Percentiles rank a stretch among this genome's conserved stretches.
These are phyloP conservation scores for Candida ulmi DNA, from an alignment of 805 yeast species.

Conservation along the genomic window DNA sequence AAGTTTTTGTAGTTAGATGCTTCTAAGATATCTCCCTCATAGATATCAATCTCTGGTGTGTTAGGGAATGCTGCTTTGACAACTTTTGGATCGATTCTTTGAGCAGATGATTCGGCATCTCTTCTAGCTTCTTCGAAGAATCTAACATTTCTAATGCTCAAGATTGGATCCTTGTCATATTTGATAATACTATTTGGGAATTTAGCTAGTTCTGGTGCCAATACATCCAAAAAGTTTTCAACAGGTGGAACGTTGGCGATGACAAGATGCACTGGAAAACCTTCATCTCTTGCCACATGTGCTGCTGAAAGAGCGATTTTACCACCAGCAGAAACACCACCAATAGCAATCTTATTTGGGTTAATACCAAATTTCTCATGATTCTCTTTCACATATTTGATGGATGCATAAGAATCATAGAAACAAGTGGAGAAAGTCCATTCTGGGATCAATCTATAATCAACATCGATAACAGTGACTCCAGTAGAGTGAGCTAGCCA, in stretches of 20 bases:
- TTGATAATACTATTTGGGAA: background rate
- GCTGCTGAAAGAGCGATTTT: background rate
- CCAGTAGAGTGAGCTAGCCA: constrained; percentile 16
- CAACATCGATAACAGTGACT: constrained; percentile 13
- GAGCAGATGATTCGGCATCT: background rate
- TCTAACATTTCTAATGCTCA: background rate
- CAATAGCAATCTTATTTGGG: background rate
- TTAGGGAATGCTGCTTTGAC: background rate
- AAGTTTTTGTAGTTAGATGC: background rate
- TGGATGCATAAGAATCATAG: constrained; percentile 6
- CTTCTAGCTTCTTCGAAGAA: background rate
- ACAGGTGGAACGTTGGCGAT: constrained; percentile 1
- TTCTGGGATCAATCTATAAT: constrained; percentile 4
- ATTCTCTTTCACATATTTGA: background rate
- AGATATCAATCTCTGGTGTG: background rate
- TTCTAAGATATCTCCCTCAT: background rate
- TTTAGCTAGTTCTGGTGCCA: background rate
- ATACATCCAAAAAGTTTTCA: constrained; percentile 1
- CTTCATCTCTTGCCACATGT: constrained; percentile 1
- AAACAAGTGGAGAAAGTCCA: constrained; percentile 2
- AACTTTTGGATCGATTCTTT: background rate
- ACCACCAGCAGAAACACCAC: constrained; percentile 3
- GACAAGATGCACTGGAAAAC: background rate
- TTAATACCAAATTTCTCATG: constrained; percentile 1
- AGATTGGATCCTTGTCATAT: constrained; percentile 1